Base-by-base conservation (phyloP, 2,329 filamentous ascomycete species). In the Cordyceps militaris region DNA sequence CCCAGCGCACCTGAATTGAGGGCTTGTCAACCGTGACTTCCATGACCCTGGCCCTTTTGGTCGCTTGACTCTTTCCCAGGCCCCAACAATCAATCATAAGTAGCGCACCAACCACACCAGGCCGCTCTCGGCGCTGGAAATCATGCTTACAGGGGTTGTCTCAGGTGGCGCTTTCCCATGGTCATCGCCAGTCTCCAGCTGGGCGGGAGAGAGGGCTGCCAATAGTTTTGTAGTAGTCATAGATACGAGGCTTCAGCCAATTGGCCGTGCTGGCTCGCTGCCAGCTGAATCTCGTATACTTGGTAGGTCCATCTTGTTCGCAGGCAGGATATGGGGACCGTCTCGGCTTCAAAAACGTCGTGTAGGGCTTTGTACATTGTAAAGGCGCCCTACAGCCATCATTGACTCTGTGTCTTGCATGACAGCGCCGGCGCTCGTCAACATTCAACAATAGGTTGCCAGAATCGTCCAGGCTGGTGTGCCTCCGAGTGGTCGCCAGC, bases 321-420 rank as follows among this genome's bases (percentile, higher is more conserved):
- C 21, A 3, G 23, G 16, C 7, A 8, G 40, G 5, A 4, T n/a
- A 16, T 3, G n/a, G 16, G 16, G 21, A 19, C n/a, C 43, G 11
- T 11, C 24, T 40, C 32, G 10, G 24, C 43, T 23, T 23, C 9
- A 23, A 56, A 56, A 56, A 48, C 42, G 52, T 56, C 32, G 40
- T 42, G 23, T n/a, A 56, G 44, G 43, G 53, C 53, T 48, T 56
- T 48, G 19, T 56, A n/a, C 43, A 55, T 30, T 8, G 43, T 32
- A 42, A 40, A 56, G 43, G 53, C 24, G 43, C 53, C 43, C 43
- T 40, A 30, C 43, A 21, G 53, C 53, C 53, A 28, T 38, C 28
- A 3, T 30, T 28, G 53, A 48, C 23, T 28, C 6, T 40, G 53
- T 24, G 34, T 43, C 32, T 26, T 14, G 43, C 53, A 38, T 38